Evolutionary conservation across 2,329 filamentous ascomycete species (phyloP), one percentile per base, ranked within the genome.

Genomic region (Colletotrichum lentis): DNA sequence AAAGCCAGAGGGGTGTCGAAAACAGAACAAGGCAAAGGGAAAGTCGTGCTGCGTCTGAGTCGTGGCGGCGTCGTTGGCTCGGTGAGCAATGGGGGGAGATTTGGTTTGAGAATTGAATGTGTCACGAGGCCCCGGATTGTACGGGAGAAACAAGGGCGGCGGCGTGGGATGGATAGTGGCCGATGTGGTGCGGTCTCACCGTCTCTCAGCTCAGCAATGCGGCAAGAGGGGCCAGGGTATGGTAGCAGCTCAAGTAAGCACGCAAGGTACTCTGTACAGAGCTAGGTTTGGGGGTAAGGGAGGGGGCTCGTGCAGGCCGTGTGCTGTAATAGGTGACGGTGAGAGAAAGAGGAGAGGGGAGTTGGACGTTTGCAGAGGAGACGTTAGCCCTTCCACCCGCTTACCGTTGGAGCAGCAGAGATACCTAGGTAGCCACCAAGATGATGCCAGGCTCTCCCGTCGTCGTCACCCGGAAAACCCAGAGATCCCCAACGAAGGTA

Each of bases 71-170:
- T 66, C 37, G 49, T 39, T 50, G 41, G 35, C 22, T 50, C 27
- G 50, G 55, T 54, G 55, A 69, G 55, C 59, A 67, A 65, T 66
- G 66, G 62, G 66, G 62, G 66, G 62, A 69, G 37, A 69, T 69
- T 69, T 43, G 44, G 66, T 66, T 54, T 50, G 31, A 56, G 66
- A 61, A 52, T 20, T 12, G 31, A 1, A n/a, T n/a, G 62, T 60
- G 66, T 69, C 66, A 69, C 66, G 55, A 69, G 66, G 66, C 43
- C 62, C 47, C 61, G 31, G 59, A 54, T 39, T 31, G 35, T 50
- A 41, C 35, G 43, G 62, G 37, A 61, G 62, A 61, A 62, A 69
- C 66, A 60, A 65, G 66, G 66, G 66, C 61, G 61, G 37, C 47
- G 55, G 27, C 37, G 55, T 39, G 55, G 66, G 66, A 66, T 56